Base-by-base conservation (phyloP, 1,139 yeast genomes). In the Sugiyamaella paludigena region DNA sequence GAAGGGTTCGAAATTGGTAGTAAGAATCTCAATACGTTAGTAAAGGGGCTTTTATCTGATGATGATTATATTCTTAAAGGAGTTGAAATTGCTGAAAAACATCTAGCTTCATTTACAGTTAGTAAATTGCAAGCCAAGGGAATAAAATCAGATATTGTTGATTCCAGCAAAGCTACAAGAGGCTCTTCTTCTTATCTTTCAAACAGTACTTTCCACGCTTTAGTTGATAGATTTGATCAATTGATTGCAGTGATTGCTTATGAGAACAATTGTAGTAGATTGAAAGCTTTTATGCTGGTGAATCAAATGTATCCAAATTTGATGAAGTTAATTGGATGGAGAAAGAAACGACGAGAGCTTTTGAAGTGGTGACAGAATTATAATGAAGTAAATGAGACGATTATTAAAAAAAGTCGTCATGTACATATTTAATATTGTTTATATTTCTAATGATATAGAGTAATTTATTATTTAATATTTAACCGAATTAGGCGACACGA, bases 1-100 rank as follows among this genome's bases (percentile, higher is more conserved):
- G 64, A 65, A 12, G 71, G 73, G 0, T 67, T 75, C 40, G 54
- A 67, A 0, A 58, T 78, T 31, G 69, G 70, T 30, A 74, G 73
- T 46, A 52, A 59, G 3, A 69, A 70, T 31, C 55, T 73, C 62
- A 77, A 77, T 53, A 68, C 70, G 43, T 62, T 74, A 0, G 70
- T 73, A 4, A 50, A 57, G 29, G 61, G 67, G 13, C 47, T 69
- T 42, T 52, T 74, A 24, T 50, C 54, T 12, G 61, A 66, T 42
- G 53, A 56, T 8, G 41, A 53, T 4, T 67, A 71, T 1, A 57
- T 75, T 12, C 62, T 66, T 24, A 56, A 61, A 13, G 76, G 74
- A 1, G 55, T 76, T 47, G 53, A 55, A 7, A 55, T 75, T 15
- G 63, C 71, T 32, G 76, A 78, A 52, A 60, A 60, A 15, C 65